Percentiles rank a stretch among this genome's conserved stretches.
Evolutionary conservation across 192 early-diverging fungal species (phyloP).

Genomic region (Entomortierella beljakovae): DNA sequence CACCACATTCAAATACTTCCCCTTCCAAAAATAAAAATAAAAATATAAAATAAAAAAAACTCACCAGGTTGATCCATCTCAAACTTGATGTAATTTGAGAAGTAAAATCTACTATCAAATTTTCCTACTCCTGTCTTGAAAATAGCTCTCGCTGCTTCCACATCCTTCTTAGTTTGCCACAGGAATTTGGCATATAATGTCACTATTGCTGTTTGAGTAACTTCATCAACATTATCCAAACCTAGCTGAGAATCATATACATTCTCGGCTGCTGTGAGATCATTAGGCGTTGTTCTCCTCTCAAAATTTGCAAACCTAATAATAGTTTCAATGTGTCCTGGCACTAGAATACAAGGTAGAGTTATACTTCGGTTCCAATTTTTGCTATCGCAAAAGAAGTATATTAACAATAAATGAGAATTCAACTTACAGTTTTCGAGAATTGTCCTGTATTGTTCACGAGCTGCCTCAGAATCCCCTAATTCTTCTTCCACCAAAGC

Average conservation of each 20-base stretch:
- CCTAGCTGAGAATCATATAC: constrained; percentile 49
- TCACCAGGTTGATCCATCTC: constrained; percentile 70
- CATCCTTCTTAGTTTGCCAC: constrained; percentile 57
- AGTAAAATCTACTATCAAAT: constrained; percentile 65
- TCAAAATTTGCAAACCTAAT: constrained; percentile 75
- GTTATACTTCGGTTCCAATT: too few relatives aligned
- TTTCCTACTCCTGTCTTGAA: constrained; percentile 60
- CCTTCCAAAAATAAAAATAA: neutral
- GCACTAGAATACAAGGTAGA: constrained; percentile 54
- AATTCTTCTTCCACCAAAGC: constrained; percentile 75
- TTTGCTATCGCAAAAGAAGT: neutral
- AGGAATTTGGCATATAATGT: constrained; percentile 64
- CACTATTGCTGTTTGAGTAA: constrained; percentile 64
- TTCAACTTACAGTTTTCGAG: constrained; percentile 61
- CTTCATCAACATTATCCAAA: constrained; percentile 53
- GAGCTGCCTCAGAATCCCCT: constrained; percentile 65
- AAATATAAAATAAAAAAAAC: neutral
- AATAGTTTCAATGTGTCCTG: constrained; percentile 74
- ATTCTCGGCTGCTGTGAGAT: constrained; percentile 52
- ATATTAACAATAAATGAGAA: neutral
- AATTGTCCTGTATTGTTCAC: constrained; percentile 65
- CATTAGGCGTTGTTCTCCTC: constrained; percentile 61
- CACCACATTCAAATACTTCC: neutral
- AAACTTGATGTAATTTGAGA: constrained; percentile 69
- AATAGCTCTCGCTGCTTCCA: constrained; percentile 57